Percentiles rank a stretch among this genome's conserved stretches.
These are phyloP conservation scores for Magnusiomyces sp. DNA, from an alignment of 1,139 yeast genomes.

Conservation along the genomic window DNA sequence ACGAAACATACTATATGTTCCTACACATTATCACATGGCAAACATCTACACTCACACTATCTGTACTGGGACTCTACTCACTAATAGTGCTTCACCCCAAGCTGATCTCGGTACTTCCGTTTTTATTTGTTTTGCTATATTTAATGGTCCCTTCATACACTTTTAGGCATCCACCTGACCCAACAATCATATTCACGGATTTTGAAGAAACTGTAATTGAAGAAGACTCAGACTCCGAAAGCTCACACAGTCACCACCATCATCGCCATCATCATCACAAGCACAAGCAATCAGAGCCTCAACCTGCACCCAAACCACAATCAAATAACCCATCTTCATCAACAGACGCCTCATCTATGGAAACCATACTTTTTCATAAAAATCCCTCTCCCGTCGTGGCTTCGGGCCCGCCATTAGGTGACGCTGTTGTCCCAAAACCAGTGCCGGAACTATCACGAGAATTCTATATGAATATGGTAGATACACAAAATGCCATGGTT, in stretches of 20 bases:
- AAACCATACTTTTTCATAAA: slow-evolving; percentile 1
- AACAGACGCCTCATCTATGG: neutral
- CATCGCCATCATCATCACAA: neutral
- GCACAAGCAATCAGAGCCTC: neutral
- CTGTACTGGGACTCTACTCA: slow-evolving; percentile 47
- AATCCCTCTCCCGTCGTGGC: slow-evolving; percentile 41
- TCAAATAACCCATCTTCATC: slow-evolving; percentile 9
- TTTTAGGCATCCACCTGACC: slow-evolving; percentile 35
- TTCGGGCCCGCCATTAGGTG: slow-evolving; percentile 43
- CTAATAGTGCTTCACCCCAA: slow-evolving; percentile 59
- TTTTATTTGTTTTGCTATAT: slow-evolving; percentile 44
- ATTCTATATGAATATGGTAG: slow-evolving; percentile 69
- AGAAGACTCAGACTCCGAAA: neutral
- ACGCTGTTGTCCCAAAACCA: slow-evolving; percentile 54
- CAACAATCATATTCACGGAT: slow-evolving; percentile 17
- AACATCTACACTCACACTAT: slow-evolving; percentile 53
- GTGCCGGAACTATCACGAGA: slow-evolving; percentile 75
- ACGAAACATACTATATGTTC: slow-evolving; percentile 35
- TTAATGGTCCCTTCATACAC: slow-evolving; percentile 66
- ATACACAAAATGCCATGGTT: slow-evolving; percentile 77
- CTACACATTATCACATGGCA: slow-evolving; percentile 62
- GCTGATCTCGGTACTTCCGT: slow-evolving; percentile 44
- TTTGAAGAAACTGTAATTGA: neutral
- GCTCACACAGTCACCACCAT: neutral
- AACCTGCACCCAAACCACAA: neutral